Evolutionary conservation across 2,329 filamentous ascomycete genomes (phyloP).

Genomic region (Endothia cerciana): DNA sequence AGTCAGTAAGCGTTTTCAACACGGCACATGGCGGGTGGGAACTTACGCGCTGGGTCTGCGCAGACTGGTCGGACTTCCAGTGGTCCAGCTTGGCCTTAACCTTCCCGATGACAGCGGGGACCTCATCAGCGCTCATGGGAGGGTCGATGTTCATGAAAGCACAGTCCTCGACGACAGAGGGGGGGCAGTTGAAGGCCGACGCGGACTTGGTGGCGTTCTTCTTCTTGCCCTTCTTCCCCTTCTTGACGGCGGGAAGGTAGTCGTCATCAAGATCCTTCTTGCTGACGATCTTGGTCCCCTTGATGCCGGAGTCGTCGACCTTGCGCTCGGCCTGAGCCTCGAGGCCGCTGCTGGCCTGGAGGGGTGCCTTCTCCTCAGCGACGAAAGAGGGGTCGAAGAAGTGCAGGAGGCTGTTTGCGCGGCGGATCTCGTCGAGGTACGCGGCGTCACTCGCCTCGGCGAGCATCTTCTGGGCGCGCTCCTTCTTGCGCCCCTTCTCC

Average conservation of each 20-base stretch:
- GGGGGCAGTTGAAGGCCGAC: constrained; percentile 76
- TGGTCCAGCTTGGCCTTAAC: constrained; percentile 87
- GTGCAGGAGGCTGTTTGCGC: constrained; percentile 82
- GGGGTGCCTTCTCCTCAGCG: constrained; percentile 67
- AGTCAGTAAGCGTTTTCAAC: constrained; percentile 5
- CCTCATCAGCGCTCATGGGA: constrained; percentile 82
- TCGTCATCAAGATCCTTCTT: constrained; percentile 90
- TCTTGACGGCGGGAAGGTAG: constrained; percentile 80
- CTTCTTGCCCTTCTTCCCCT: constrained; percentile 89
- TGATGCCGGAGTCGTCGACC: constrained; percentile 81
- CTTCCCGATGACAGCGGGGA: constrained; percentile 81
- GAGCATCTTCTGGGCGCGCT: constrained; percentile 75
- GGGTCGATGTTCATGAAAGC: constrained; percentile 82
- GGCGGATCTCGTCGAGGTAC: constrained; percentile 90
- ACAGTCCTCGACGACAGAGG: constrained; percentile 90
- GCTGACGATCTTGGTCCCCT: constrained; percentile 80
- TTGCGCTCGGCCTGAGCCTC: constrained; percentile 79
- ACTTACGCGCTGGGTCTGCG: constrained; percentile 87
- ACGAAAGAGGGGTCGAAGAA: constrained; percentile 82
- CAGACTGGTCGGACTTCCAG: constrained; percentile 90
- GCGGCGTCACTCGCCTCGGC: constrained; percentile 84
- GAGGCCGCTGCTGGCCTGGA: constrained; percentile 71
- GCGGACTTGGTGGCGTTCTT: constrained; percentile 48
- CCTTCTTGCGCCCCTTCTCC: constrained; percentile 73
- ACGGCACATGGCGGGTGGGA: no score